A percentile compares a stretch with the other conserved stretches of the same genome.
Evolutionary conservation across 345 rosid genomes (phyloP).

Genomic region (Moricandia moricandioides): DNA sequence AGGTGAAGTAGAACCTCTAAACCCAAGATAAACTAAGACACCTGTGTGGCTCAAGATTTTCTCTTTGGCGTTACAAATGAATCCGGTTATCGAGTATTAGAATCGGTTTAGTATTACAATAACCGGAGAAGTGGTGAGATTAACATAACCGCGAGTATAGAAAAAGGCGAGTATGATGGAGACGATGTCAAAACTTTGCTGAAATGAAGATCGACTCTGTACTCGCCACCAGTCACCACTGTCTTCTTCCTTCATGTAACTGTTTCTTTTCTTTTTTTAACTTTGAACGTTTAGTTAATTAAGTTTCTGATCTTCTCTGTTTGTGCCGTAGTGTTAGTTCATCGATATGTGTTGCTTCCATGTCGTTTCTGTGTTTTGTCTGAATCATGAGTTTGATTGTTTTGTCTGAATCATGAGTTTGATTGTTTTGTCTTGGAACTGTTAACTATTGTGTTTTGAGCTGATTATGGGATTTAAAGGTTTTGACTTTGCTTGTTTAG

Average conservation of each 20-base stretch:
- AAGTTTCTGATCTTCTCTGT: background rate
- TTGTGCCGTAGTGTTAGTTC: background rate
- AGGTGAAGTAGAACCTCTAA: background rate
- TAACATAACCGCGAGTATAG: slow-evolving; percentile 25
- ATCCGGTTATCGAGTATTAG: background rate
- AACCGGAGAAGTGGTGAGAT: slow-evolving; percentile 16
- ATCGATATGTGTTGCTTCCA: background rate
- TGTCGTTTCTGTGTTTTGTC: slow-evolving; percentile 10
- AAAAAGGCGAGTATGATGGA: slow-evolving; percentile 28
- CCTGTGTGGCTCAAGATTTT: slow-evolving; percentile 25
- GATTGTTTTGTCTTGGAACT: background rate
- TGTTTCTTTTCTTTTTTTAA: too few species aligned
- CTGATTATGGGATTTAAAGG: background rate
- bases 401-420: slow-evolving; percentile 4
- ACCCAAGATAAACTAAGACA: background rate
- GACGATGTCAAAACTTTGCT: background rate
- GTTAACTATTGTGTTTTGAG: background rate
- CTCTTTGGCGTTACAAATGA: background rate
- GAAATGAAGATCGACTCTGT: slow-evolving; percentile 14
- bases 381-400: slow-evolving; percentile 4
- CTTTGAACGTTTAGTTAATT: background rate
- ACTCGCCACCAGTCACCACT: slow-evolving; percentile 28
- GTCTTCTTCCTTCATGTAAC: slow-evolving; percentile 19
- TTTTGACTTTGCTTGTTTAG: background rate
- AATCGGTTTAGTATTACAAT: background rate